Base-by-base conservation (phyloP, 495 filamentous ascomycete species). In the Aspergillus steynii region DNA sequence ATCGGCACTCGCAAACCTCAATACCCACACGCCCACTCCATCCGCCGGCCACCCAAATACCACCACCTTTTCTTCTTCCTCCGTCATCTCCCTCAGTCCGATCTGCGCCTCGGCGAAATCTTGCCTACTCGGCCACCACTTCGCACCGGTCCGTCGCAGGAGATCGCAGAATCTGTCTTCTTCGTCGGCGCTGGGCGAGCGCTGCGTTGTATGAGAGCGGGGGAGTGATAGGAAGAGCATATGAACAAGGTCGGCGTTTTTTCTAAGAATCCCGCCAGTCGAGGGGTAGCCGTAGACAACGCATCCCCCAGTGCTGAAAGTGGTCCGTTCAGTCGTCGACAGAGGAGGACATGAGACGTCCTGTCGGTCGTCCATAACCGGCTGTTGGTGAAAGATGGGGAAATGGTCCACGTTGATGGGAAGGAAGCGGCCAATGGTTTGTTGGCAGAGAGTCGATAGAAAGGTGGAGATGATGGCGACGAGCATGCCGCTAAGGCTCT, bases 241-340 rank as follows among this genome's bases (percentile, higher is more conserved):
- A 10, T 42, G 9, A 12, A 42, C 7, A 42, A 14, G 37, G 37
- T 42, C 12, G 10, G 37, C 37, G 4, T 1, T 1, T 42, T 12
- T 15, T 42, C 1, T 4, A 10, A 42, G 37, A 42, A 42, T 12
- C 1, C 37, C 37, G 5, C 37, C 37, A 42, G 37, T 42, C 14
- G 64, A 66, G 25, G 60, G 64, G 25, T 62, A 62, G 48, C 64
- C 56, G 56, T 62, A 66, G 56, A 60, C 56, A 3, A 51, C 27
- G 52, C 60, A 66, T 60, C 60, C 64, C 20, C 20, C 20, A 20
- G 20, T 20, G 20, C 20, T 20, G 20, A 20, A 20, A 20, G 20
- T 20, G 20, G 20, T 20, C 20, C 20, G 20, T 20, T 20, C 20
- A 20, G 20, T 20, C 20, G 20, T 20, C 20, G 20, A 20, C 20